Base-by-base conservation (phyloP, 345 rosid species). In the Citrus mangshanensis region DNA sequence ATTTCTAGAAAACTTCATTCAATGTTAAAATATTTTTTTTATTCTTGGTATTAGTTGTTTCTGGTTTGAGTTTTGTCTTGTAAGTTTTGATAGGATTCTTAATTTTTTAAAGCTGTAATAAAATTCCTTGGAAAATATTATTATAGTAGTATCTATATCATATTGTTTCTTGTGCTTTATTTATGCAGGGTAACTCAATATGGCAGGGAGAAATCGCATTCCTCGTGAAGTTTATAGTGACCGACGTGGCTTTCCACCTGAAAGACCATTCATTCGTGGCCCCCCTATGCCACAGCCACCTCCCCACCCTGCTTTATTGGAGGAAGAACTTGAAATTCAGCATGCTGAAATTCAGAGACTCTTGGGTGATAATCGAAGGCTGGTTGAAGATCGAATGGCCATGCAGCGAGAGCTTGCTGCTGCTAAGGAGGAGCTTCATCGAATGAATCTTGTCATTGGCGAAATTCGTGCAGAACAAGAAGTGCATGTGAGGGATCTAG, bases 261-360 rank as follows among this genome's bases (percentile, higher is more conserved):
- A 92, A 71, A 87, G 95, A 74, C 83, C 93, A 54, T 93, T 83
- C 74, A 71, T 87, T 22, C 89, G 91, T 32, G 99, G 87, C 28
- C 97, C 90, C 77, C 94, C 88, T 74, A 3, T 91, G 85, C 83
- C 85, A 46, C 91, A 88, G 58, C 89, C 84, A 16, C 90, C 88
- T 68, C 95, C 91, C 35, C 99, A 93, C 42, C 94, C 92, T 67
- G 92, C 90, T 58, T 77, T 94, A 73, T 78, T 94, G 88, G 92
- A 94, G 81, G 98, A 94, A 75, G 99, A 96, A 81, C 94, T 96
- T 63, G 97, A 93, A 73, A 82, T 89, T 55, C 99, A 91, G 75
- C 94, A 92, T 60, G 89, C 70, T 72, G 98, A 96, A 83, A 87
- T 94, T 6, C 86, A 89, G 70, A 85, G 95, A 88, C 90, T 96